phyloP scores from a whole-genome alignment of 768 basidiomycete species.

The Phlebiopsis gigantea region DNA sequence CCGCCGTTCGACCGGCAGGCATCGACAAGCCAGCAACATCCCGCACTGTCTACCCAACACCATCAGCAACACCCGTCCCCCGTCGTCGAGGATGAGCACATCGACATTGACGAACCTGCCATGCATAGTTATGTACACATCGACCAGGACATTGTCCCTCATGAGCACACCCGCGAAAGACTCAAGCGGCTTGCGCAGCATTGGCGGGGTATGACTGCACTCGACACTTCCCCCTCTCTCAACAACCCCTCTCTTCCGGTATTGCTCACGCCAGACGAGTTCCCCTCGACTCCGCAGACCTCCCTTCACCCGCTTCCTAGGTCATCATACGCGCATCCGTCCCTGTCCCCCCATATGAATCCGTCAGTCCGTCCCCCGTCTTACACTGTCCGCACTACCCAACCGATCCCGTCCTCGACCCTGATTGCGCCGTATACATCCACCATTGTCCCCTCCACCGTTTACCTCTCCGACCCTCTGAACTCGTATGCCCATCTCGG shows the following conservation, averaged over 20 bases:
- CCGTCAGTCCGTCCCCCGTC: slow-evolving; percentile 47
- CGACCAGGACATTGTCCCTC: slow-evolving; percentile 39
- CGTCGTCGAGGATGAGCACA: slow-evolving; percentile 37
- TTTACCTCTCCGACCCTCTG: slow-evolving; percentile 73
- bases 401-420: slow-evolving; percentile 45
- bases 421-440: slow-evolving; percentile 63
- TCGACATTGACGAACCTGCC: slow-evolving; percentile 42
- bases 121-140: slow-evolving; percentile 42
- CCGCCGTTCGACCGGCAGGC: background rate
- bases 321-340: slow-evolving; percentile 28
- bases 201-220: slow-evolving; percentile 68
- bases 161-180: slow-evolving; percentile 39
- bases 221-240: slow-evolving; percentile 25
- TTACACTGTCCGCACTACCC: slow-evolving; percentile 62
- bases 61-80: slow-evolving; percentile 4
- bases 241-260: slow-evolving; percentile 31
- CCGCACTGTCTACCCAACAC: background rate
- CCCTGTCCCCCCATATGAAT: slow-evolving; percentile 29
- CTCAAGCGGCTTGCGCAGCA: slow-evolving; percentile 54
- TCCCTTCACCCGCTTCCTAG: slow-evolving; percentile 28
- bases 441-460: slow-evolving; percentile 56
- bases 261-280: slow-evolving; percentile 25
- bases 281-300: slow-evolving; percentile 23
- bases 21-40: slow-evolving; percentile 5
- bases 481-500: slow-evolving; percentile 85